These are phyloP conservation scores for Quercus mongolica DNA, from an alignment of 306 rosid species.

Conservation along the genomic window DNA sequence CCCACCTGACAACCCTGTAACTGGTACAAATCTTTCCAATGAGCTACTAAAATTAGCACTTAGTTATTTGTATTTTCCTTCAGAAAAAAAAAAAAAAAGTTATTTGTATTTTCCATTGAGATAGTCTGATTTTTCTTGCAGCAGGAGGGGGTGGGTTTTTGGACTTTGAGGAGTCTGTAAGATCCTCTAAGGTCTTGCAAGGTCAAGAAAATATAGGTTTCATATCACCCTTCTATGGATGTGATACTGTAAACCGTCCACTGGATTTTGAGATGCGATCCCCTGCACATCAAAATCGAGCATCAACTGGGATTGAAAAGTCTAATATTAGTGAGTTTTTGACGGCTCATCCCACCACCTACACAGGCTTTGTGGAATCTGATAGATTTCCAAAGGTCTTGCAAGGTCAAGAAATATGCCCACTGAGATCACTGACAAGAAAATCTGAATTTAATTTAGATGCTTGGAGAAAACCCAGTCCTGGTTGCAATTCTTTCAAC, in stretches of 20 bases:
- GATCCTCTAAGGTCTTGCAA: constrained; percentile 99
- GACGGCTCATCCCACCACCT: constrained; percentile 61
- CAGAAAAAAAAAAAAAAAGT: not conserved
- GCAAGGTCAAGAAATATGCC: constrained; percentile 99
- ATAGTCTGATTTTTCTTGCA: constrained; percentile 15
- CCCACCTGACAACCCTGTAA: constrained; percentile 47
- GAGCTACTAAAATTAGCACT: constrained; percentile 10
- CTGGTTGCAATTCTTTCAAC: constrained; percentile 48
- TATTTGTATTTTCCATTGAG: constrained; percentile 8
- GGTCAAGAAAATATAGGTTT: constrained; percentile 99
- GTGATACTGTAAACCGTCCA: constrained; percentile 66
- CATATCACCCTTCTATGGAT: constrained; percentile 66
- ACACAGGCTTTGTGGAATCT: constrained; percentile 70
- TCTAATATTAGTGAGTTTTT: constrained; percentile 51
- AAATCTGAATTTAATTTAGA: constrained; percentile 53
- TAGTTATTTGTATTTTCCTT: not conserved
- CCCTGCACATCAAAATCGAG: constrained; percentile 48
- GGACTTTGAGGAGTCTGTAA: constrained; percentile 89
- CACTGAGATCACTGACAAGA: constrained; percentile 63
- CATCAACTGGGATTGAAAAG: constrained; percentile 45
- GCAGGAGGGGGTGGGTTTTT: constrained; percentile 69
- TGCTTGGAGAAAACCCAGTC: constrained; percentile 64
- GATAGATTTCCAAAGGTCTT: constrained; percentile 83
- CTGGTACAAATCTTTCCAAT: constrained; percentile 43
- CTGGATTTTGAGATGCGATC: constrained; percentile 67